Evolutionary conservation across 495 filamentous ascomycete genomes (phyloP).

Genomic region (Physcia stellaris): DNA sequence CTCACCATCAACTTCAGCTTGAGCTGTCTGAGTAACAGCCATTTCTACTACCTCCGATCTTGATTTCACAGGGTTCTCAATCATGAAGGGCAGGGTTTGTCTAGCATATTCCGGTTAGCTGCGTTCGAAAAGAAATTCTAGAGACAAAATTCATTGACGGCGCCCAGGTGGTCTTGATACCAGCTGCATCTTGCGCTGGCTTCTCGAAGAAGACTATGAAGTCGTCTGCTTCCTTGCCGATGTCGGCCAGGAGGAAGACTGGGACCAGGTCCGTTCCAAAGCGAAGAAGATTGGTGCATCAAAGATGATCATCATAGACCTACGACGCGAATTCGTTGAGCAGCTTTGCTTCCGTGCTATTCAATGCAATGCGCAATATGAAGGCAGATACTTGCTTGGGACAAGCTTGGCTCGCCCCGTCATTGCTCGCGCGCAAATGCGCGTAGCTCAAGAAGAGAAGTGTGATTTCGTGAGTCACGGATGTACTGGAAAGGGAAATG

Average conservation of each 20-base stretch:
- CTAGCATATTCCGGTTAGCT: not conserved
- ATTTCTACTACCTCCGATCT: no score
- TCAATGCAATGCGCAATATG: slow-evolving; percentile 60
- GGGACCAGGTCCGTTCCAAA: slow-evolving; percentile 12
- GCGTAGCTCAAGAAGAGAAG: slow-evolving; percentile 52
- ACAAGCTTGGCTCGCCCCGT: slow-evolving; percentile 78
- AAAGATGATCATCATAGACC: slow-evolving; percentile 14
- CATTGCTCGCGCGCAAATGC: slow-evolving; percentile 72
- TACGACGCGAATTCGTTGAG: slow-evolving; percentile 28
- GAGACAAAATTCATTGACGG: no score
- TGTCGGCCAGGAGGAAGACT: slow-evolving; percentile 18
- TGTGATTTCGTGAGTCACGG: slow-evolving; percentile 24
- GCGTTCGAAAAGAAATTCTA: no score
- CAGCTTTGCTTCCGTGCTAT: slow-evolving; percentile 81
- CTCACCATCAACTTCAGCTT: no score
- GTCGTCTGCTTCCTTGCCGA: slow-evolving; percentile 17
- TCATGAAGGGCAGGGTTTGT: no score
- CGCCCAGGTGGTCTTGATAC: not conserved
- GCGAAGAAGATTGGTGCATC: slow-evolving; percentile 17
- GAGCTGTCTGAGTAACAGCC: no score
- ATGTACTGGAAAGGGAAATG: slow-evolving; percentile 55
- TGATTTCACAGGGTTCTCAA: no score
- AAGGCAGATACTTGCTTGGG: slow-evolving; percentile 12
- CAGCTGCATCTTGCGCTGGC: slow-evolving; percentile 6
- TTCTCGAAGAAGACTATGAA: slow-evolving; percentile 14